Evolutionary conservation across 345 rosid species (phyloP).

Genomic region (Physaria fendleri): DNA sequence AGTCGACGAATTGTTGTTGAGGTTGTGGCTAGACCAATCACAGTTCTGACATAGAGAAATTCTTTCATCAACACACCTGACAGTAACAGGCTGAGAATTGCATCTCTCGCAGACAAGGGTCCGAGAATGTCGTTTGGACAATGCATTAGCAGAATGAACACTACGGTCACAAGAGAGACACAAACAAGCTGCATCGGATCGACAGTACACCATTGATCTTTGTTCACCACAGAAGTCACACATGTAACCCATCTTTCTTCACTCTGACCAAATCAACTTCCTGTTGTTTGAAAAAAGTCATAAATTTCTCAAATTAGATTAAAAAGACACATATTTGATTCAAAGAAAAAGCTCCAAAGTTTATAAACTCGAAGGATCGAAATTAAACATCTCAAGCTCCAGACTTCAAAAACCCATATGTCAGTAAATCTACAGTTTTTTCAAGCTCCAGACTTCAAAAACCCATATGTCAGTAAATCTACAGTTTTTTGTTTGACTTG

Average conservation of each 20-base stretch:
- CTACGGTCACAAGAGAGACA: conserved; percentile 92
- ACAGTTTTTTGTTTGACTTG: neutral
- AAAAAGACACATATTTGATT: conserved; percentile 5
- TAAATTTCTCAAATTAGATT: neutral
- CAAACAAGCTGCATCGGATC: conserved; percentile 90
- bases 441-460: no score
- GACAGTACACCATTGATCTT: conserved; percentile 87
- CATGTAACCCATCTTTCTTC: conserved; percentile 61
- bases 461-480: conserved; percentile 18
- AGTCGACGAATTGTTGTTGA: conserved; percentile 19
- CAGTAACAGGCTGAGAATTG: conserved; percentile 69
- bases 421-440: conserved; percentile 10
- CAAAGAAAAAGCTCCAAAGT: neutral
- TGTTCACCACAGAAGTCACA: conserved; percentile 95
- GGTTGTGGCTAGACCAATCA: conserved; percentile 72
- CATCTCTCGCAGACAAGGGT: conserved; percentile 88
- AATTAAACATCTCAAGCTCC: no score
- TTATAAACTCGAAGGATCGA: no score
- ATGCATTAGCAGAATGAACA: conserved; percentile 92
- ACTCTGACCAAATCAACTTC: conserved; percentile 9
- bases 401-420: conserved; percentile 6
- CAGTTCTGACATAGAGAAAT: conserved; percentile 95
- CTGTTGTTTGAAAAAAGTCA: neutral
- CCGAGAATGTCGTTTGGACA: conserved; percentile 85
- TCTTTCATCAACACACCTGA: conserved; percentile 75